Base-by-base conservation (phyloP, 768 basidiomycete genomes). In the Neoboletus subvelutipes region DNA sequence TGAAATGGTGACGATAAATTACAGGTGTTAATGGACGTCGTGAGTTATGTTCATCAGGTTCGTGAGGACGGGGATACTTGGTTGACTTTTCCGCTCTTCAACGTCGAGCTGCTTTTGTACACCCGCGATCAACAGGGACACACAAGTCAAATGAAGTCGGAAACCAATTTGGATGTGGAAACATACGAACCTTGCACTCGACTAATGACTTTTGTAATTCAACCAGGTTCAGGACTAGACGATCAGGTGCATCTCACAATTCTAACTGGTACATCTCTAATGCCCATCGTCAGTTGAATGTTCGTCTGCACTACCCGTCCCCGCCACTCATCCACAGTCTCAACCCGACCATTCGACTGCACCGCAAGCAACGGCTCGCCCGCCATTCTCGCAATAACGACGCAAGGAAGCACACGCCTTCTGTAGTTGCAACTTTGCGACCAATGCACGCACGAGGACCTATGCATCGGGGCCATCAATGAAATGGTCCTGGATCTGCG, bases 401-500 rank as follows among this genome's bases (percentile, higher is more conserved):
- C 1, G 81, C 75, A 20, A 86, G 73, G 72, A 85, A 81, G 48
- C 76, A 77, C 18, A 85, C 76, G 2, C 76, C 73, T 62, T 86
- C 83, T 0, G 73, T 76, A 1, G 76, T 73, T 3, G 84, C 81
- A 60, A 86, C 86, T 57, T 77, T 81, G 29, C 80, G 72, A 5
- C 84, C 84, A 13, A 84, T 68, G 58, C 84, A 86, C 17, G 67
- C 62, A 17, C 83, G 77, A 31, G 82, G 81, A 46, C 80, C 80
- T 77, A 57, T 26, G 57, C 15, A 45, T 55, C 45, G 10, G 12
- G 22, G 22, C 12, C n/a, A 36, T 55, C 5, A 46, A 46, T 31
- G 17, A 40, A 29, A 37, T 10, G n/a, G n/a, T n/a, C n/a, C n/a
- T n/a, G 4, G 15, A 43, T 18, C 15, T 7, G 40, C 13, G 17